Base-by-base conservation (phyloP, 2,329 filamentous ascomycete species). In the Dactylonectria estremocensis region DNA sequence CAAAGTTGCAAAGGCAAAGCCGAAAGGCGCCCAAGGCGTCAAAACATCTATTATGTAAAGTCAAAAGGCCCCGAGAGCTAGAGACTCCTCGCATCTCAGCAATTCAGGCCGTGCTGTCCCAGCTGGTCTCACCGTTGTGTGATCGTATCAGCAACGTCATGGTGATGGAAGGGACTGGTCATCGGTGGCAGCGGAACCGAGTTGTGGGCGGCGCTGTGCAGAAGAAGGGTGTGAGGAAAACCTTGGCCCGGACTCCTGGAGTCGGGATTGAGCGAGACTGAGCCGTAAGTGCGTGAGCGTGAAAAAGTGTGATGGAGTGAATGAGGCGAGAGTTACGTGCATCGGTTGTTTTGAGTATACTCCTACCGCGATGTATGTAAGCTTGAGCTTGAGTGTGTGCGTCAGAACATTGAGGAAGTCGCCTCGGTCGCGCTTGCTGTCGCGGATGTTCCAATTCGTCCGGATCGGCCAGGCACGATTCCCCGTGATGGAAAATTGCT, bases 361-460 rank as follows among this genome's bases (percentile, higher is more conserved):
- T 28, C 24, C 24, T 28, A 28, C 24, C 7, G 24, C 7, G 7
- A 28, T 4, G 24, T 28, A 28, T 14, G 35, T 37, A 14, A 37
- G 35, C 40, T 14, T 43, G 40, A n/a, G 40, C 40, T 43, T 43
- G 40, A 43, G 40, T 43, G 40, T n/a, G 40, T 52, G 49, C 49
- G 28, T 22, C 22, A 35, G 10, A 18, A 56, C 58, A 61, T 31
- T 43, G 14, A 43, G 16, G 6, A 43, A 43, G 40, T 70, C 64
- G 61, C 46, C 55, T 61, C 22, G 50, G 56, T 46, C 54, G 56
- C 64, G 69, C 66, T 64, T 72, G 69, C 63, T 69, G 69, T 62
- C 62, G 64, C 52, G 68, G 56, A 62, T 64, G 48, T 73, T 72
- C 72, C 74, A 76, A 76, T 76, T 75, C 73, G 74, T 72, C 73